Evolutionary conservation across 78 protist genomes (phyloP), one percentile per base, ranked within the genome.

Genomic region (Dictyostelium intermedium): DNA sequence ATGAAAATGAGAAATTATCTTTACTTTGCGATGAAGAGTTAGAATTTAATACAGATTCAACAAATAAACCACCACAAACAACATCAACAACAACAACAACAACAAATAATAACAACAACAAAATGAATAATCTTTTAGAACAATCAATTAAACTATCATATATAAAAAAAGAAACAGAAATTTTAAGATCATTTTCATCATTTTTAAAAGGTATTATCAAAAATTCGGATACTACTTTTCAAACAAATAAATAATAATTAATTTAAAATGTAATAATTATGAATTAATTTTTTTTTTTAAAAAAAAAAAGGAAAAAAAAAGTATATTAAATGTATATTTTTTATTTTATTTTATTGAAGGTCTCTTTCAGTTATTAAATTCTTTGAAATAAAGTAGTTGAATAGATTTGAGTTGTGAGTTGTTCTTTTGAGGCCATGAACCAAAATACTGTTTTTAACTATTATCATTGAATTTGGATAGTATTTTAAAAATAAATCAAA

Each of bases 21-120:
- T 30, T 80, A 25, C 37, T 41, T 25, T 80, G 84, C 16, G 84
- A 80, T 30, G 84, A 80, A 30, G 66, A 80, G 20, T 37, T 83
- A 27, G 77, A 83, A 63, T 23, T 37, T 25, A 27, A 30, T 60
- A 83, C 37, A 60, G 56, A 11, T 8, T 0, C 14, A 61, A 35
- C 66, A 63, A 53, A 61, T 2, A 3, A 13, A 35, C 6, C 41
- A 18, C 16, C 32, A 32, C 8, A 82, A 47, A 45, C 0, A 56
- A n/a, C 1, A 35, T 7, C 6, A 32, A 77, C 23, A 32, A 37
- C 1, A 20, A 37, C 9, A 18, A 74, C 13, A 37, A 79, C 11
- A 20, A 47, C 35, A 47, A 73, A 73, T 20, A 72, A n/a, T 18
- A 72, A 72, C 16, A 34, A 30, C 8, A 23, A 63, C 11, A 27